Evolutionary conservation across 2,329 filamentous ascomycete species (phyloP), one percentile per base, ranked within the genome.

Genomic region (Diaporthe vaccinii): DNA sequence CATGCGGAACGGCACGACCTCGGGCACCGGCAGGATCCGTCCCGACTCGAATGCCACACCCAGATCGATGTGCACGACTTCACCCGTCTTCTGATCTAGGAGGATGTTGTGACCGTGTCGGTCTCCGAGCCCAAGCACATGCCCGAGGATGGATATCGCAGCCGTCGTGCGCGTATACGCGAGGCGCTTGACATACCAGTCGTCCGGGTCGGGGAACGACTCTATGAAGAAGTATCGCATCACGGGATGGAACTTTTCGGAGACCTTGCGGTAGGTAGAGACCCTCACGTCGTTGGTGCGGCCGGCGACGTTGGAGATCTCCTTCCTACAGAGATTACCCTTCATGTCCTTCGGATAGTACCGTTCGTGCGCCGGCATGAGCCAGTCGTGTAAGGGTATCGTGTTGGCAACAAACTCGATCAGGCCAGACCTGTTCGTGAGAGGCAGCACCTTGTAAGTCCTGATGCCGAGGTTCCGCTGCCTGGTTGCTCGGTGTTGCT

Each of bases 141-240:
- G 94, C 1, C 97, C 97, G 0, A 99, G 91, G 80, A 99, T 98
- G 0, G 95, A 98, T 75, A 98, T 96, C 5, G 96, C 96, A 0
- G 97, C 97, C 0, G 96, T 98, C 57, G 94, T 97, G 75, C 97
- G 91, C 1, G 95, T 98, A 82, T 99, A 99, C 8, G 96, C 95
- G 14, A 98, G 90, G 9, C 97, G 91, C 79, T 93, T 94, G 76
- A 91, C 90, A 80, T 98, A 99, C 97, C 97, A 99, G 79, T 98
- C 96, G 81, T 99, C 96, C 0, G 97, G 97, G 78, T 98, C 95
- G 70, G 93, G 89, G 82, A 98, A 99, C 76, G 94, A 91, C 83
- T 99, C 97, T 87, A 98, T 95, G 83, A 99, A 98, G 86, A 99
- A 99, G 86, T 96, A 98, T 74, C 94, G 92, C 92, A 99, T 94